Percentiles rank a stretch among this genome's conserved stretches.
Evolutionary conservation across 2,329 filamentous ascomycete species (phyloP).

Genomic region (Apiospora kogelbergensis): DNA sequence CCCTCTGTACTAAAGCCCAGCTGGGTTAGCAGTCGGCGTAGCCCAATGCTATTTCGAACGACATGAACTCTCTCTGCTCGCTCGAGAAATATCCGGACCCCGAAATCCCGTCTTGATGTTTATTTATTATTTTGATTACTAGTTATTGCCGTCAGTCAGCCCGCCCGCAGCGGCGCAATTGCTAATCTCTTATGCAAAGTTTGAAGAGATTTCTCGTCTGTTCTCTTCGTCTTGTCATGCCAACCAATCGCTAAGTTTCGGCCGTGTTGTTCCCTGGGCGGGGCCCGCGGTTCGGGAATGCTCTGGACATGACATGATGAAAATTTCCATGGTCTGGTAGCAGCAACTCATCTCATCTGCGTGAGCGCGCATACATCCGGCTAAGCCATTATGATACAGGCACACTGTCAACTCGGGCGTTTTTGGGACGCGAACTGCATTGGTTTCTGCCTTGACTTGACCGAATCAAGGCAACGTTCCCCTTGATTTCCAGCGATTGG

Average conservation of each 20-base stretch:
- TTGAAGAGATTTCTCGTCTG: conserved; percentile 1
- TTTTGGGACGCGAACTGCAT: conserved; percentile 1
- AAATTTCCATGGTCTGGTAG: background rate
- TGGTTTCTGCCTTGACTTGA: background rate
- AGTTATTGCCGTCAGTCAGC: background rate
- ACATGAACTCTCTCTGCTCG: background rate
- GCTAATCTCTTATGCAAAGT: background rate
- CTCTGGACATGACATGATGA: background rate
- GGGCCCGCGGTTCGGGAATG: conserved; percentile 1
- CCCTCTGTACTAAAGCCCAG: background rate
- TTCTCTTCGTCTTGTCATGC: conserved; percentile 4
- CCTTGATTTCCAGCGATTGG: background rate
- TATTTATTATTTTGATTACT: no score
- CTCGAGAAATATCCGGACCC: background rate
- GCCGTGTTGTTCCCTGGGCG: background rate
- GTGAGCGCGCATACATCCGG: background rate
- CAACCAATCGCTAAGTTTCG: conserved; percentile 4
- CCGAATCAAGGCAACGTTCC: background rate
- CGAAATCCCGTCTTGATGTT: background rate
- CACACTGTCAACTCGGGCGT: background rate
- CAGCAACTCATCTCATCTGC: background rate
- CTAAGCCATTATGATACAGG: background rate
- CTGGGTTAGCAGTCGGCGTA: background rate
- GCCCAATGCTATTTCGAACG: background rate
- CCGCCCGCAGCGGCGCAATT: background rate